Conservation (phyloP, 192 early-diverging fungal species). For the Allomyces arbusculus region DNA sequence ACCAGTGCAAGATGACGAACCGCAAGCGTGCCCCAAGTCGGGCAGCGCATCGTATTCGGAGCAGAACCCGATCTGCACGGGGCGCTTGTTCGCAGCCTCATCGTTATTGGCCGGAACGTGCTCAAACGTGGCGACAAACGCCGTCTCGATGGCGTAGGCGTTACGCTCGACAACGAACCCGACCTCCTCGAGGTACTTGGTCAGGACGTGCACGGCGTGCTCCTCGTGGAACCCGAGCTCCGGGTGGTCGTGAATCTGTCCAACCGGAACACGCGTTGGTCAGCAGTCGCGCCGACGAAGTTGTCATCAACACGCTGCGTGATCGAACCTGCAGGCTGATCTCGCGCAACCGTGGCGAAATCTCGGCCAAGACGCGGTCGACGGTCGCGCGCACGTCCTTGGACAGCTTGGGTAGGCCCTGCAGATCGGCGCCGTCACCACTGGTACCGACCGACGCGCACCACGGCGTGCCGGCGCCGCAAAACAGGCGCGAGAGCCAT, state of each 20-base stretch:
- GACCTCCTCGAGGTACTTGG: conserved; percentile 36
- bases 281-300: too few relatives aligned
- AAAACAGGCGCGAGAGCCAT: too few relatives aligned
- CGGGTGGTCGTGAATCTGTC: background rate
- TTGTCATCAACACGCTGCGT: too few relatives aligned
- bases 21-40: conserved; percentile 41
- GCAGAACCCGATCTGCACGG: conserved; percentile 28
- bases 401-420: too few relatives aligned
- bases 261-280: background rate
- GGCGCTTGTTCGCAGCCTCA: conserved; percentile 11
- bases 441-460: too few relatives aligned
- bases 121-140: conserved; percentile 48
- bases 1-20: conserved; percentile 1
- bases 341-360: too few relatives aligned
- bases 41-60: conserved; percentile 51
- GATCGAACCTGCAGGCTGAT: too few relatives aligned
- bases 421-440: too few relatives aligned
- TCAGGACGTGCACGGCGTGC: conserved; percentile 36
- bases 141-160: conserved; percentile 45
- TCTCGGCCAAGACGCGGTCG: too few relatives aligned
- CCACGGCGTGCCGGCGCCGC: too few relatives aligned
- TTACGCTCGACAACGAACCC: conserved; percentile 38
- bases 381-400: too few relatives aligned
- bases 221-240: conserved; percentile 12
- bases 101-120: conserved; percentile 4